Conservation (phyloP, 2,329 filamentous ascomycete genomes). For the Herpotrichia juniperi region DNA sequence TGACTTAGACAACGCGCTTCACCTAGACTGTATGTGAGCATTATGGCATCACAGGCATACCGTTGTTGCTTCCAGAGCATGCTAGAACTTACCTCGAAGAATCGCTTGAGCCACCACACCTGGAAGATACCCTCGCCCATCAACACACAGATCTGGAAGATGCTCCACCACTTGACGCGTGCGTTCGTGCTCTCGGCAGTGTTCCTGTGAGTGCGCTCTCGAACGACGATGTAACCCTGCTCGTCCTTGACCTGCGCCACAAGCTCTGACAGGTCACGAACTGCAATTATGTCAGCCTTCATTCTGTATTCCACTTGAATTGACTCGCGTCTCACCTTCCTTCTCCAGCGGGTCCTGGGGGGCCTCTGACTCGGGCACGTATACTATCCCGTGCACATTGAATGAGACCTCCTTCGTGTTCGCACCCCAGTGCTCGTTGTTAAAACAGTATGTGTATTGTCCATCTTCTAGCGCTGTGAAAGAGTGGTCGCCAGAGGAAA, state of each 20-base stretch:
- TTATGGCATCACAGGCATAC: neutral
- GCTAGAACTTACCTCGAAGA: slow-evolving; percentile 74
- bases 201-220: slow-evolving; percentile 95
- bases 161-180: slow-evolving; percentile 99
- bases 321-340: slow-evolving; percentile 68
- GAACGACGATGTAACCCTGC: slow-evolving; percentile 93
- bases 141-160: slow-evolving; percentile 90
- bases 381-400: slow-evolving; percentile 98
- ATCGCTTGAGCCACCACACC: slow-evolving; percentile 98
- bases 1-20: slow-evolving; percentile 38
- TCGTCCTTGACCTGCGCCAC: slow-evolving; percentile 95
- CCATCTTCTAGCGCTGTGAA: slow-evolving; percentile 87
- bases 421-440: slow-evolving; percentile 97
- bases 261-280: slow-evolving; percentile 82
- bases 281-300: slow-evolving; percentile 54
- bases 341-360: slow-evolving; percentile 86
- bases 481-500: slow-evolving; percentile 90
- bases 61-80: neutral
- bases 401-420: slow-evolving; percentile 98
- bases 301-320: neutral
- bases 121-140: slow-evolving; percentile 95
- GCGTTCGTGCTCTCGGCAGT: slow-evolving; percentile 98
- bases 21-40: slow-evolving; percentile 1
- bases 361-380: slow-evolving; percentile 86
- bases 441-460: slow-evolving; percentile 96